A percentile compares a stretch with the other conserved stretches of the same genome.
Evolutionary conservation across 495 filamentous ascomycete genomes (phyloP).

Genomic region (Podospora comata): DNA sequence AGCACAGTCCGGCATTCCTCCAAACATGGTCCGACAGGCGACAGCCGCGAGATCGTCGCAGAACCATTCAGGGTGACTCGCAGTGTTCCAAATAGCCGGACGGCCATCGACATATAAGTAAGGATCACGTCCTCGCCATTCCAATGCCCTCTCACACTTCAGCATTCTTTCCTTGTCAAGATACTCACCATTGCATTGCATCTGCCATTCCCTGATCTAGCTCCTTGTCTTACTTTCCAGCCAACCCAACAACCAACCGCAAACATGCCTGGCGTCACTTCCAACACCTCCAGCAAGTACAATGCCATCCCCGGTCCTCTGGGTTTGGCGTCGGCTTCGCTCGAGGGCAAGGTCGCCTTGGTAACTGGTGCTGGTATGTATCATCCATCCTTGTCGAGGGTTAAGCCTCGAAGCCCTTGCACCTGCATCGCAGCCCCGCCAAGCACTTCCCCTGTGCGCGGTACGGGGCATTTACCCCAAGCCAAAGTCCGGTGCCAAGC

Average conservation of each 20-base stretch:
- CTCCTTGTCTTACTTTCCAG: slow-evolving; percentile 28
- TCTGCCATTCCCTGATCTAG: slow-evolving; percentile 24
- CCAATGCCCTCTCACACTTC: background rate
- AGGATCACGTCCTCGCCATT: background rate
- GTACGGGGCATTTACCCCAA: slow-evolving; percentile 34
- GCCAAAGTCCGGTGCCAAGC: slow-evolving; percentile 34
- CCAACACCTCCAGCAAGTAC: slow-evolving; percentile 34
- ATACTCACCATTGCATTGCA: background rate
- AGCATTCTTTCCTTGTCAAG: background rate
- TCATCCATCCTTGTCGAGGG: background rate
- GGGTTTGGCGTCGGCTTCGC: slow-evolving; percentile 46
- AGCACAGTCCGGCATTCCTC: slow-evolving; percentile 43
- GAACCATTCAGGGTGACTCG: slow-evolving; percentile 10
- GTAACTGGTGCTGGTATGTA: slow-evolving; percentile 47
- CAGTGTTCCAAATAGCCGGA: slow-evolving; percentile 1
- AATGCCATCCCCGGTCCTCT: slow-evolving; percentile 49
- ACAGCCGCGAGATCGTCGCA: slow-evolving; percentile 9
- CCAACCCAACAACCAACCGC: slow-evolving; percentile 9
- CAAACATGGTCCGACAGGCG: slow-evolving; percentile 46
- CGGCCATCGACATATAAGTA: slow-evolving; percentile 8
- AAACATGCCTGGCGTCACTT: slow-evolving; percentile 41
- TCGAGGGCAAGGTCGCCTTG: slow-evolving; percentile 51
- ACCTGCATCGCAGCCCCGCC: slow-evolving; percentile 11
- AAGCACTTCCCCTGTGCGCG: slow-evolving; percentile 3
- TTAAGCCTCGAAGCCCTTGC: too few relatives aligned